Conservation (phyloP, 2,329 filamentous ascomycete species). For the Fusarium sp. region DNA sequence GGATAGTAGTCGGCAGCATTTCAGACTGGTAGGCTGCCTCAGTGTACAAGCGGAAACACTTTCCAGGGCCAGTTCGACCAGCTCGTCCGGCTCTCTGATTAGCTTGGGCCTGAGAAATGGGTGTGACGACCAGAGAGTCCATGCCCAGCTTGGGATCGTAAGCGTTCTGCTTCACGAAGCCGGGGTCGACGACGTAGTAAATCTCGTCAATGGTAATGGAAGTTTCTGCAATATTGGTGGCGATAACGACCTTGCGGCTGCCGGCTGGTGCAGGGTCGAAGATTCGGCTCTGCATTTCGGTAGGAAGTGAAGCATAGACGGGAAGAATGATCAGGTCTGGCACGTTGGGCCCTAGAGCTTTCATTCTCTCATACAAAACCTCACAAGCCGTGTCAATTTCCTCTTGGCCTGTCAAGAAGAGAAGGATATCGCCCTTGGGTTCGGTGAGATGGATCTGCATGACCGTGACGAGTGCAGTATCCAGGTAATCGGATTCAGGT, state of each 20-base stretch:
- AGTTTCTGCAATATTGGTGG: constrained; percentile 98
- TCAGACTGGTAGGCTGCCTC: constrained; percentile 96
- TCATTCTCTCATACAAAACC: constrained; percentile 95
- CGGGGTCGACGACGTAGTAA: constrained; percentile 96
- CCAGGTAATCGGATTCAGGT: constrained; percentile 95
- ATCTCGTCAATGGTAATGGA: constrained; percentile 98
- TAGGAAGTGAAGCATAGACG: constrained; percentile 94
- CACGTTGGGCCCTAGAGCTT: constrained; percentile 88
- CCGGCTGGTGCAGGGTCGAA: constrained; percentile 93
- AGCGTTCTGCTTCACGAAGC: constrained; percentile 97
- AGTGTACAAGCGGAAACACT: constrained; percentile 95
- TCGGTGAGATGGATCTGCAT: constrained; percentile 99
- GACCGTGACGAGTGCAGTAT: constrained; percentile 92
- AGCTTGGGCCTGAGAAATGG: constrained; percentile 96
- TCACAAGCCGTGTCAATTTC: constrained; percentile 97
- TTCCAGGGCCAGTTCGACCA: constrained; percentile 93
- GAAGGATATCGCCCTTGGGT: constrained; percentile 90
- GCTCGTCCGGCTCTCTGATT: constrained; percentile 94
- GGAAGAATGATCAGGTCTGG: constrained; percentile 94
- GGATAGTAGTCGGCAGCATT: constrained; percentile 95
- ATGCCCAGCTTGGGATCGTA: constrained; percentile 98
- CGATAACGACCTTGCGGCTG: constrained; percentile 93
- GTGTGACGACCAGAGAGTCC: constrained; percentile 95
- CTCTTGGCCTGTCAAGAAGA: constrained; percentile 97
- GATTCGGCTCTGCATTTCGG: constrained; percentile 92